Evolutionary conservation across 1,284 basidiomycete genomes (phyloP), one percentile per base, ranked within the genome.

Genomic region (Irpex rosettiformis): DNA sequence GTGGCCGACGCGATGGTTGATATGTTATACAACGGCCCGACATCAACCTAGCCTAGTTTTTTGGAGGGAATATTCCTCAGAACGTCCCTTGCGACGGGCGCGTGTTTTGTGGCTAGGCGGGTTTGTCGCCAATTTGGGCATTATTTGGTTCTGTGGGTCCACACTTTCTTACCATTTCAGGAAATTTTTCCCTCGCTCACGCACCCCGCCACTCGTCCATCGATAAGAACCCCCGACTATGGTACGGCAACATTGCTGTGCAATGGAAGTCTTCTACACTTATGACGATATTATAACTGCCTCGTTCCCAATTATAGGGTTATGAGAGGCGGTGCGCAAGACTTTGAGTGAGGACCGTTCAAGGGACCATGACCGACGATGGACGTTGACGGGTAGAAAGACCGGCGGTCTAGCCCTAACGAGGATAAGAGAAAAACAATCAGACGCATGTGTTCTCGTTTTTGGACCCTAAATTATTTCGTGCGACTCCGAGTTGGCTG

Each of bases 91-190:
- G 43, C 43, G 43, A 18, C 43, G 33, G 33, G 33, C 21, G 43
- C 7, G 7, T 7, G 43, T 18, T 7, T 47, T 13, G 48, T 6
- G 48, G 24, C 48, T 28, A 10, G 25, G 27, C 48, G 27, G 18
- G 48, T 51, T 24, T 27, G 18, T 13, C 43, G 18, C 22, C 21
- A 8, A 18, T 4, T 10, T 18, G 43, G 10, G 43, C 30, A 8
- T 16, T 57, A 21, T 57, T 57, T 57, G 56, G 18, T 18, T 21
- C 8, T 52, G 37, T 57, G 22, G 56, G 49, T 57, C 56, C 49
- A 52, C 13, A 8, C 16, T 13, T 8, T 22, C 18, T n/a, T 22
- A 22, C 28, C 18, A 52, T 22, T 13, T 52, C 24, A 18, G 25
- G 49, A 28, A 52, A 18, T 24, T 52, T 28, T 52, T 27, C 43